Evolutionary conservation across 306 rosid genomes (phyloP).

Genomic region (Canavalia ensiformis): DNA sequence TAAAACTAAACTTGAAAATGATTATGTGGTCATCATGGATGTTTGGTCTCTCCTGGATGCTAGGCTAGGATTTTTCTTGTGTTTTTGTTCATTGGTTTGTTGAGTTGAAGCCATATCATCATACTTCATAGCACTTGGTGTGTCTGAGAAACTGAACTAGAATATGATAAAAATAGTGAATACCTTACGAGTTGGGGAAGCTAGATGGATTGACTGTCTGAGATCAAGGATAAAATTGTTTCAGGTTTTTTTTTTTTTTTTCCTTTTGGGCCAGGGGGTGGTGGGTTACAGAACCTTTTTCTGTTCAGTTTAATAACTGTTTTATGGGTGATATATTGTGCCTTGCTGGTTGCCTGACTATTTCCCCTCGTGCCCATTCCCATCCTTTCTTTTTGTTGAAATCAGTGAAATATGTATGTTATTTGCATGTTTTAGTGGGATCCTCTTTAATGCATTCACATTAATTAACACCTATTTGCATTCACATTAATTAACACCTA

Average conservation of each 20-base stretch:
- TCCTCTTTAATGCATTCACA: slow-evolving; percentile 27
- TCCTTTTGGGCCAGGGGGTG: no score
- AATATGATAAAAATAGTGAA: neutral
- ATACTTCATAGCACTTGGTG: slow-evolving; percentile 18
- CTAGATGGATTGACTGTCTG: slow-evolving; percentile 23
- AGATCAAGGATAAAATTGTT: slow-evolving; percentile 18
- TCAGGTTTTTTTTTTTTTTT: neutral
- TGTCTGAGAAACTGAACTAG: slow-evolving; percentile 25
- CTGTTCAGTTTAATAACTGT: neutral
- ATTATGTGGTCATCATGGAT: neutral
- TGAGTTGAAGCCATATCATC: slow-evolving; percentile 36
- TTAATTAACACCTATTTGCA: neutral
- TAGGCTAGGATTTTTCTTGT: slow-evolving; percentile 28
- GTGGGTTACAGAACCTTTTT: neutral
- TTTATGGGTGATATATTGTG: slow-evolving; percentile 27
- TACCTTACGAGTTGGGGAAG: slow-evolving; percentile 26
- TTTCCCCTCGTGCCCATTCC: neutral
- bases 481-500: slow-evolving; percentile 12
- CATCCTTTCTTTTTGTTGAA: neutral
- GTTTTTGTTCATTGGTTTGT: slow-evolving; percentile 35
- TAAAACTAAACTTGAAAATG: slow-evolving; percentile 32
- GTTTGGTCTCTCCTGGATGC: slow-evolving; percentile 23
- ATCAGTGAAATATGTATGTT: neutral
- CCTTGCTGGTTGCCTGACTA: slow-evolving; percentile 1
- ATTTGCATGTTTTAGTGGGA: neutral